Conservation (phyloP, 371 early-diverging fungal genomes). For the Mortierella sp. region DNA sequence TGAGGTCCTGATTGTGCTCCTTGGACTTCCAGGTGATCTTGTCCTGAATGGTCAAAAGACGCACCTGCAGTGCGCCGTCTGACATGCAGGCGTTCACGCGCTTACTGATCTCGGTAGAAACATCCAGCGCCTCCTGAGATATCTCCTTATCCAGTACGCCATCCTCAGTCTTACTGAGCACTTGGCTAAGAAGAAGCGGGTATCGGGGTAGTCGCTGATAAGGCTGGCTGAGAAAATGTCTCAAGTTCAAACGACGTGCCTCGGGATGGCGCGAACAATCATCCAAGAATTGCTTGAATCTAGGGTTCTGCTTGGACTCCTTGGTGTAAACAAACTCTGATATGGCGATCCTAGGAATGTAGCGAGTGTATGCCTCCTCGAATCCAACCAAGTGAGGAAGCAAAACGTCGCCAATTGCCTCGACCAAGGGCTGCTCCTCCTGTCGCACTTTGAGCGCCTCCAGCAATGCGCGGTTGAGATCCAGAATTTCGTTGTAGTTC, state of each 20-base stretch:
- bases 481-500: constrained; percentile 82
- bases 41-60: constrained; percentile 71
- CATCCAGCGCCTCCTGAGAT: constrained; percentile 71
- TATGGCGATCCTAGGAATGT: constrained; percentile 89
- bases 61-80: constrained; percentile 79
- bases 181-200: constrained; percentile 85
- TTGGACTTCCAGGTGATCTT: constrained; percentile 65
- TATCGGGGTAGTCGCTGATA: constrained; percentile 94
- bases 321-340: constrained; percentile 85
- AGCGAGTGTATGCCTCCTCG: constrained; percentile 81
- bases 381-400: constrained; percentile 78
- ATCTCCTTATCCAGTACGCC: constrained; percentile 81
- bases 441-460: constrained; percentile 81
- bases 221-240: constrained; percentile 88
- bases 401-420: constrained; percentile 90
- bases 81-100: constrained; percentile 85
- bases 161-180: constrained; percentile 87
- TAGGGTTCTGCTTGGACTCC: constrained; percentile 78
- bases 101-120: constrained; percentile 77
- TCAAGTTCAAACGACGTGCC: constrained; percentile 84
- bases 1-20: constrained; percentile 73
- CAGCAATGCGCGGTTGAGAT: constrained; percentile 77
- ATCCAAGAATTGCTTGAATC: constrained; percentile 82
- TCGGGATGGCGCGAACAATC: constrained; percentile 82
- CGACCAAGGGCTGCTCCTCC: constrained; percentile 77